Evolutionary conservation across 1,284 basidiomycete species (phyloP).

Genomic region (Ganoderma resinaceum): DNA sequence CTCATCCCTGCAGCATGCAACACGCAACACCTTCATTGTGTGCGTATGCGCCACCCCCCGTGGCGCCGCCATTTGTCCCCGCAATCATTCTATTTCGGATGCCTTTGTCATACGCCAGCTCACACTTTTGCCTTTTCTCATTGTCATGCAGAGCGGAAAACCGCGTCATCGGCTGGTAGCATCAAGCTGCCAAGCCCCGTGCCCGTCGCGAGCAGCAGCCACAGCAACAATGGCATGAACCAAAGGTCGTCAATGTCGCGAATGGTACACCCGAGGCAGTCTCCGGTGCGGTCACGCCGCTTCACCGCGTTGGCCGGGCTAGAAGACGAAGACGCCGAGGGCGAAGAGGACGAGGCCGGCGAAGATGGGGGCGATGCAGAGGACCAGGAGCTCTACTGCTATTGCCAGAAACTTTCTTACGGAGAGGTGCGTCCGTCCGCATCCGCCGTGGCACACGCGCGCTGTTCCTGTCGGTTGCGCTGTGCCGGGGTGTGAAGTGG

Average conservation of each 20-base stretch:
- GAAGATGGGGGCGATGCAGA: conserved; percentile 57
- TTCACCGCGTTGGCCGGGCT: conserved; percentile 47
- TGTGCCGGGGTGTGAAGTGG: conserved; percentile 6
- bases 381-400: conserved; percentile 68
- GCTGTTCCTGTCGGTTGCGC: conserved; percentile 5
- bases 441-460: neutral
- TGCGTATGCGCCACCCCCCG: neutral
- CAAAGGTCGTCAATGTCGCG: conserved; percentile 36
- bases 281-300: conserved; percentile 43
- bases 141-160: conserved; percentile 33
- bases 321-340: conserved; percentile 54
- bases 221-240: conserved; percentile 11
- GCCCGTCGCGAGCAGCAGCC: conserved; percentile 27
- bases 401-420: conserved; percentile 70
- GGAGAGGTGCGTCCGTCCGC: conserved; percentile 58
- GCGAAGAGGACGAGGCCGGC: conserved; percentile 48
- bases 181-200: conserved; percentile 48
- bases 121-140: neutral
- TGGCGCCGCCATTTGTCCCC: neutral
- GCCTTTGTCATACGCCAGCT: conserved; percentile 3
- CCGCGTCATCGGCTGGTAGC: conserved; percentile 35
- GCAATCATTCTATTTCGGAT: neutral
- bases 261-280: conserved; percentile 39
- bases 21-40: too few species aligned
- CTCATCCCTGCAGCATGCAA: neutral